Evolutionary conservation across 1,139 yeast species (phyloP).

Genomic region (Lodderomyces metapsilosis): DNA sequence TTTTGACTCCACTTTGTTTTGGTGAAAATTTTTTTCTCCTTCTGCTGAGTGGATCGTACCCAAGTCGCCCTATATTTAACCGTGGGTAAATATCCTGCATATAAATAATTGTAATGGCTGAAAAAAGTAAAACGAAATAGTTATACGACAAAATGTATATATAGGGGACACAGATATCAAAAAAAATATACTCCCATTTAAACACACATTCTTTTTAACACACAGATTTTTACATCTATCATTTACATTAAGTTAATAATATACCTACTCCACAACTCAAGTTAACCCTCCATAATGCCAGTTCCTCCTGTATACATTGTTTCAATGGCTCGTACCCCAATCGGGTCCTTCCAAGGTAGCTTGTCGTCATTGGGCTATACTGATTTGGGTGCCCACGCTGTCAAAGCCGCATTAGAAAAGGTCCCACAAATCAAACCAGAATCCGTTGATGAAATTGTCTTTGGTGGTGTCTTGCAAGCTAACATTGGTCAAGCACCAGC

Average conservation of each 20-base stretch:
- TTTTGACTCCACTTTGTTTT: constrained; percentile 1
- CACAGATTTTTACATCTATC: no score
- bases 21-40: neutral
- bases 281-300: constrained; percentile 11
- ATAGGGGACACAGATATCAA: no score
- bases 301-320: constrained; percentile 70
- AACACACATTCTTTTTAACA: no score
- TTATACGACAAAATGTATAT: constrained; percentile 1
- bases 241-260: no score
- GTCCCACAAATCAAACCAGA: constrained; percentile 78
- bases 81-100: neutral
- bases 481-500: constrained; percentile 98
- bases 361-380: constrained; percentile 71
- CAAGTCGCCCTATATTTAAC: neutral
- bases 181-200: no score
- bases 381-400: constrained; percentile 91
- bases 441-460: constrained; percentile 83
- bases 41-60: no score
- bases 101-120: neutral
- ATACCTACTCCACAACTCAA: no score
- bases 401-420: constrained; percentile 79
- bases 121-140: neutral
- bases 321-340: constrained; percentile 89
- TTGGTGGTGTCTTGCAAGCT: constrained; percentile 92
- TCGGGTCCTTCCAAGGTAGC: constrained; percentile 88